Percentiles rank a stretch among this genome's conserved stretches.
phyloP scores from a whole-genome alignment of 768 basidiomycete genomes.

The Russula sp. region DNA sequence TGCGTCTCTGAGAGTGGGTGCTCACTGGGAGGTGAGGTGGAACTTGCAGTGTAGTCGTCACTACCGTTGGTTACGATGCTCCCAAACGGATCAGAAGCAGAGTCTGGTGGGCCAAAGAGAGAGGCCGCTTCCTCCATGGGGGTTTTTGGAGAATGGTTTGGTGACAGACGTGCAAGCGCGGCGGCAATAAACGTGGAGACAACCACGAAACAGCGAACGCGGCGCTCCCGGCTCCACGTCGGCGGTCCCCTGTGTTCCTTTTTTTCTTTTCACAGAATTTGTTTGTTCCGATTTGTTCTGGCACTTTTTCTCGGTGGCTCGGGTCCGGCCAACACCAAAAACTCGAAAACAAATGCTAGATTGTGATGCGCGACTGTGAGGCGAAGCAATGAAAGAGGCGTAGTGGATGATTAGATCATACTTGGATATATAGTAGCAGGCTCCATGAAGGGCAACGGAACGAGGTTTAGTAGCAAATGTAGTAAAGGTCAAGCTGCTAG shows the following conservation, averaged over 20 bases:
- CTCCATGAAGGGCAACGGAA: slow-evolving; percentile 15
- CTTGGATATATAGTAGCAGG: slow-evolving; percentile 21
- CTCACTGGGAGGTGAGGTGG: slow-evolving; percentile 2
- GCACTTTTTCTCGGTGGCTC: not conserved
- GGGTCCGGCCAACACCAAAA: not conserved
- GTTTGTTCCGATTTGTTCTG: slow-evolving; percentile 28
- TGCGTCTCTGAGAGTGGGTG: slow-evolving; percentile 9
- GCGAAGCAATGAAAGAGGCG: slow-evolving; percentile 15
- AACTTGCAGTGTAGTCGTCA: slow-evolving; percentile 5
- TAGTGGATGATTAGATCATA: slow-evolving; percentile 24
- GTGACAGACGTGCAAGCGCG: slow-evolving; percentile 34
- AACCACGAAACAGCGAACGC: not conserved
- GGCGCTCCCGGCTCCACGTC: slow-evolving; percentile 22
- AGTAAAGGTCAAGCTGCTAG: slow-evolving; percentile 13
- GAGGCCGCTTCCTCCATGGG: slow-evolving; percentile 76
- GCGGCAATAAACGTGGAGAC: slow-evolving; percentile 9
- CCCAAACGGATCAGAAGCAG: slow-evolving; percentile 44
- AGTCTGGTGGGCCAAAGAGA: slow-evolving; percentile 69
- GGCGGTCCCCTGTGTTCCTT: not conserved
- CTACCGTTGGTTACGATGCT: slow-evolving; percentile 22
- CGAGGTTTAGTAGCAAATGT: slow-evolving; percentile 19
- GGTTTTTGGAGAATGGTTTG: slow-evolving; percentile 40
- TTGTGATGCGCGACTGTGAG: slow-evolving; percentile 25
- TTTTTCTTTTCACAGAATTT: slow-evolving; percentile 10
- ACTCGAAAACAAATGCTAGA: slow-evolving; percentile 23